These are phyloP conservation scores for Zasmidium citrigriseum DNA, from an alignment of 2,329 filamentous ascomycete genomes.

Conservation along the genomic window DNA sequence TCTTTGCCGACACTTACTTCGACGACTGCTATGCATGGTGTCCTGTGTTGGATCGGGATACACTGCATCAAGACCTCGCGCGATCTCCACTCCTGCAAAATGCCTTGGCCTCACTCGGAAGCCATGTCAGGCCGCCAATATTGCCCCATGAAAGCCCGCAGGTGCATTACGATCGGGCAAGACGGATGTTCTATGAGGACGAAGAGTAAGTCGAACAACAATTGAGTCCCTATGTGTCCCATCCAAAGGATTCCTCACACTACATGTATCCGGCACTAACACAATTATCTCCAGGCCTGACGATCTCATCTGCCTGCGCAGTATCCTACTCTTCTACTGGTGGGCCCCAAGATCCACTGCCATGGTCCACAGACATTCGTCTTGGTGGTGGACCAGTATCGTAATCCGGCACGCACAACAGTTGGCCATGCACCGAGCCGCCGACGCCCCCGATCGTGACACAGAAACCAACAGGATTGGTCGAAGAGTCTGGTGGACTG, in stretches of 20 bases:
- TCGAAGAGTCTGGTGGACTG: conserved; percentile 7
- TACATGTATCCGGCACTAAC: too few species aligned
- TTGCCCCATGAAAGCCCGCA: conserved; percentile 9
- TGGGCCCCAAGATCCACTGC: conserved; percentile 9
- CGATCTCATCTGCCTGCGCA: conserved; percentile 5
- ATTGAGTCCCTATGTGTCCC: too few species aligned
- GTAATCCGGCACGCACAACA: conserved; percentile 11
- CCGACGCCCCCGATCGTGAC: background rate
- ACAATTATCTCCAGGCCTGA: too few species aligned
- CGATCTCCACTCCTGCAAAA: conserved; percentile 8
- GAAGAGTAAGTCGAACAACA: too few species aligned
- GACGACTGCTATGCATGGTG: conserved; percentile 8
- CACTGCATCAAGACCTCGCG: background rate
- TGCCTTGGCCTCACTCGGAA: conserved; percentile 6
- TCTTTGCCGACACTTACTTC: conserved; percentile 7
- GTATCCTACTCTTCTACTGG: conserved; percentile 12
- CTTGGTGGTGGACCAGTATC: conserved; percentile 13
- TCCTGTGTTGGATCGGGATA: conserved; percentile 4
- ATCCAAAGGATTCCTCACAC: too few species aligned
- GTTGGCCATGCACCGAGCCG: conserved; percentile 8
- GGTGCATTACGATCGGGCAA: conserved; percentile 6
- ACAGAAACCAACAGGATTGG: background rate
- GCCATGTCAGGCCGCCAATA: conserved; percentile 10
- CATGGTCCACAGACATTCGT: conserved; percentile 10
- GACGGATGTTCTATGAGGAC: conserved; percentile 13